Evolutionary conservation across 768 basidiomycete species (phyloP).

Genomic region (Pleurotus giganteus): DNA sequence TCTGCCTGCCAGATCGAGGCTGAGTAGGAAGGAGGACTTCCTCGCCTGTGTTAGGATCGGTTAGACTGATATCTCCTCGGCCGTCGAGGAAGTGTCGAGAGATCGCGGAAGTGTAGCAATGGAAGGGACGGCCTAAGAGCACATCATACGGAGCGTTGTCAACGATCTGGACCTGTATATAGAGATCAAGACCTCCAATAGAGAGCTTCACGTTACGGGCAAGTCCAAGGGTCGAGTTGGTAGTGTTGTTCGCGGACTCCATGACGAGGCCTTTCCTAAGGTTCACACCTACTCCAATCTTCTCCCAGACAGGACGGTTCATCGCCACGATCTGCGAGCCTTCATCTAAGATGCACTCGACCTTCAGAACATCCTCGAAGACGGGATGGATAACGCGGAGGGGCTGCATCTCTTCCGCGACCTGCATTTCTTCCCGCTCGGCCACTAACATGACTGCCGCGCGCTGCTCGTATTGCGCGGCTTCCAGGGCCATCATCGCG

Average conservation of each 20-base stretch:
- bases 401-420: too few relatives aligned
- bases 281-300: conserved; percentile 8
- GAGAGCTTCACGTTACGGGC: conserved; percentile 14
- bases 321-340: conserved; percentile 20
- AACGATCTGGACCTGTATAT: conserved; percentile 21
- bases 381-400: conserved; percentile 12
- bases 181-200: conserved; percentile 15
- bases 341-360: conserved; percentile 15
- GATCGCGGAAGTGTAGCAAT: neutral
- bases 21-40: too few relatives aligned
- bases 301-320: conserved; percentile 20
- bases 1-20: too few relatives aligned
- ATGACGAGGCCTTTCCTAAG: conserved; percentile 17
- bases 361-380: conserved; percentile 9
- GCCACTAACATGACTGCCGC: too few relatives aligned
- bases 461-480: too few relatives aligned
- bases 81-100: neutral
- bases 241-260: conserved; percentile 19
- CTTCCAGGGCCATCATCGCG: too few relatives aligned
- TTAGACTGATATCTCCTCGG: neutral
- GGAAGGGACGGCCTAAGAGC: conserved; percentile 20
- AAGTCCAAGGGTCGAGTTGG: conserved; percentile 15
- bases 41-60: neutral
- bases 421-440: too few relatives aligned
- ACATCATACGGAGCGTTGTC: conserved; percentile 20